phyloP scores from a whole-genome alignment of 331 rosid species.

The Ulmus americana region DNA sequence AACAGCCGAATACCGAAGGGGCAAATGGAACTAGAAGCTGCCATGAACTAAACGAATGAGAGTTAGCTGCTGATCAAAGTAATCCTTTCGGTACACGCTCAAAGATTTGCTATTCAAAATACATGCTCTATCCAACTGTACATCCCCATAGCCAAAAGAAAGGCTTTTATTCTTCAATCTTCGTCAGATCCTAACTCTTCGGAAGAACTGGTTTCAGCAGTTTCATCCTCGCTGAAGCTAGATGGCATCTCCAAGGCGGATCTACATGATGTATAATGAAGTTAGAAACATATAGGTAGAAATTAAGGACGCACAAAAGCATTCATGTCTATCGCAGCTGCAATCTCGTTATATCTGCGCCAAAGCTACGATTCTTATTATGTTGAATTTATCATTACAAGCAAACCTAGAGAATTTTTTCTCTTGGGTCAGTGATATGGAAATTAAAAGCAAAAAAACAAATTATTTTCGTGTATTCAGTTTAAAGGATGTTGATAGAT shows the following conservation, averaged over 20 bases:
- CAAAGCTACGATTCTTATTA: not conserved
- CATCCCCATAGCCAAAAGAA: constrained; percentile 32
- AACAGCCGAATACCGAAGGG: constrained; percentile 32
- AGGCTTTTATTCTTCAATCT: constrained; percentile 8
- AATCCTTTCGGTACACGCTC: constrained; percentile 12
- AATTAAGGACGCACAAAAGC: not conserved
- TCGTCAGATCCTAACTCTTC: constrained; percentile 36
- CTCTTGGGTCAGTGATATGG: not conserved
- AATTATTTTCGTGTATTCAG: not conserved
- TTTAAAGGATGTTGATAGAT: not conserved
- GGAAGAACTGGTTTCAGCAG: constrained; percentile 71
- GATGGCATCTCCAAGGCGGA: constrained; percentile 55
- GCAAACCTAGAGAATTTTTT: not conserved
- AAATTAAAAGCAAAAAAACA: not conserved
- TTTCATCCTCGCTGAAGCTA: constrained; percentile 79
- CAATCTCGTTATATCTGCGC: not conserved
- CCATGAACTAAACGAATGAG: not conserved
- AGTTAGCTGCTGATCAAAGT: constrained; percentile 24
- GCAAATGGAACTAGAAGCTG: constrained; percentile 19
- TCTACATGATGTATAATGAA: constrained; percentile 36
- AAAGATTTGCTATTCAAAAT: constrained; percentile 22
- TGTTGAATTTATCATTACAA: not conserved
- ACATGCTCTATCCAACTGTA: constrained; percentile 42
- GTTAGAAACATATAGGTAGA: constrained; percentile 22
- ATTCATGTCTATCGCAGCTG: not conserved